Base-by-base conservation (phyloP, 805 yeast genomes). In the Metschnikowia orientalis region DNA sequence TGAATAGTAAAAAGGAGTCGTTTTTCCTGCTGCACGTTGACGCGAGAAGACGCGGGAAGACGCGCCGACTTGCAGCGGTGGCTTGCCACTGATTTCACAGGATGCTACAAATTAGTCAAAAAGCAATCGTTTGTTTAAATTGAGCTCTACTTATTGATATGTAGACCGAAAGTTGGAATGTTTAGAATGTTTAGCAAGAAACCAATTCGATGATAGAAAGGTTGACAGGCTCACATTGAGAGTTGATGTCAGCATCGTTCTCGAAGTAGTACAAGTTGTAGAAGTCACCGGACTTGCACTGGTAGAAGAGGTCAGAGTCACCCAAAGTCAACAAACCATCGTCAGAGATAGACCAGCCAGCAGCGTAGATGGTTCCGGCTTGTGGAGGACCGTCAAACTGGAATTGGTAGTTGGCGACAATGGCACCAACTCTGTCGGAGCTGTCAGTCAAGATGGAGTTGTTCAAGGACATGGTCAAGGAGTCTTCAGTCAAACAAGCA, bases 351-450 rank as follows among this genome's bases (percentile, higher is more conserved):
- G 77, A 67, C 59, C 59, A 54, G 23, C 59, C 59, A 20, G 50
- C 56, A 30, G 58, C 57, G 46, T 48, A 54, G 34, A 53, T 52
- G 37, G 57, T 29, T 16, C 59, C 59, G 25, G 54, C 85, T 69
- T 81, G 90, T 53, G 89, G 88, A 38, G 84, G 84, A 55, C 85
- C 85, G 55, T 80, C 85, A 54, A 78, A 79, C 63, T 79, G 86
- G 73, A 79, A 77, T 67, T 81, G 90, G 68, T 82, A 71, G 78
- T 81, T 81, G 34, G 88, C 79, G 48, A 81, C 90, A 61, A 81
- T 79, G 31, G 87, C 74, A 48, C 89, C 89, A 45, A 81, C 61
- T 72, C 90, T 77, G 28, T 82, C 82, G 41, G 63, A 45, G 21
- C 70, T 54, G 51, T 81, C 90, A 8, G 63, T 70, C 50, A 82